Percentiles rank a stretch among this genome's conserved stretches.
These are phyloP conservation scores for Apiotrichum veenhuisii DNA, from an alignment of 1,284 basidiomycete genomes.

Conservation along the genomic window DNA sequence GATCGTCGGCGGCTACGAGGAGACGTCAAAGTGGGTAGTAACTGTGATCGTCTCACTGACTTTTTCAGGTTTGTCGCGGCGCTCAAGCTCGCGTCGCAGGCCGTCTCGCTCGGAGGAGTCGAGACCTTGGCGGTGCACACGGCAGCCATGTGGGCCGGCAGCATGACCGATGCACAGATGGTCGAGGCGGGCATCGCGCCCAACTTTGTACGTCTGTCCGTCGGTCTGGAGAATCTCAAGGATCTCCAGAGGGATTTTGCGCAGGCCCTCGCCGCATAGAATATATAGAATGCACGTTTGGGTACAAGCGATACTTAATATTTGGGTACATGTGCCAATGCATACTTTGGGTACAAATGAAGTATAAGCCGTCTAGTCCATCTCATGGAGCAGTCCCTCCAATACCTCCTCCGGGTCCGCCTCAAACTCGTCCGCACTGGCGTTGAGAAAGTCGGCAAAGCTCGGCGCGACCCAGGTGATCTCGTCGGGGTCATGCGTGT, in stretches of 20 bases:
- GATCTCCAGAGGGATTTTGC: constrained; percentile 16
- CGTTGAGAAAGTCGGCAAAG: too few relatives aligned
- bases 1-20: constrained; percentile 11
- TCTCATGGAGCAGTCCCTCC: too few relatives aligned
- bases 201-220: constrained; percentile 11
- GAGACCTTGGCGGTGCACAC: constrained; percentile 16
- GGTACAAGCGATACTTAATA: too few relatives aligned
- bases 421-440: too few relatives aligned
- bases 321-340: too few relatives aligned
- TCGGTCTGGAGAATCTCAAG: constrained; percentile 14
- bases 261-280: constrained; percentile 1
- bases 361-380: too few relatives aligned
- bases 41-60: too few relatives aligned
- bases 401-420: too few relatives aligned
- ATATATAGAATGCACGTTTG: too few relatives aligned
- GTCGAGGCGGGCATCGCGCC: constrained; percentile 9
- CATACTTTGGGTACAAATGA: too few relatives aligned
- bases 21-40: constrained; percentile 1
- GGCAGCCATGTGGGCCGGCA: constrained; percentile 15
- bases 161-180: constrained; percentile 16
- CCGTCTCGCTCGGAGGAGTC: constrained; percentile 14
- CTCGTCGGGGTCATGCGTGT: too few relatives aligned
- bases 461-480: too few relatives aligned
- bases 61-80: constrained; percentile 6
- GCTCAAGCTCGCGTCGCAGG: constrained; percentile 12